These are phyloP conservation scores for Phytophthora lateralis DNA, from an alignment of 352 stramenopile species.

Conservation along the genomic window DNA sequence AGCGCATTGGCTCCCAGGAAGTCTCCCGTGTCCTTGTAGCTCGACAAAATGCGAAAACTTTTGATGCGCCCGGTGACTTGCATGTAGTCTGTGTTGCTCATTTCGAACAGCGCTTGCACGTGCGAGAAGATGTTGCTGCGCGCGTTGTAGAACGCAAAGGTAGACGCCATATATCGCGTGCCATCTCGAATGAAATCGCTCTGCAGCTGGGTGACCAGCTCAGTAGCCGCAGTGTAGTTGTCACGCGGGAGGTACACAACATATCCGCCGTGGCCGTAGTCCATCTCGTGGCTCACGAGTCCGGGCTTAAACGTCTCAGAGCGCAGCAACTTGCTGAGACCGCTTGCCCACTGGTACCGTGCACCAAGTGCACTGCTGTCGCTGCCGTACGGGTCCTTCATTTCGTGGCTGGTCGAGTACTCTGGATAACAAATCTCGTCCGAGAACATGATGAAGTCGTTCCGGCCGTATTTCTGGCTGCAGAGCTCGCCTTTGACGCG, in stretches of 20 bases:
- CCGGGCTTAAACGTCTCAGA: constrained; percentile 78
- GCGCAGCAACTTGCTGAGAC: constrained; percentile 49
- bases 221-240: constrained; percentile 57
- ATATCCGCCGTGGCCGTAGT: constrained; percentile 79
- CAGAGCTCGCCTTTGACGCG: constrained; percentile 64
- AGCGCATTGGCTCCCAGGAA: constrained; percentile 63
- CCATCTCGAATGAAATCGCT: constrained; percentile 65
- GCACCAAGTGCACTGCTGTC: constrained; percentile 31
- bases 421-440: constrained; percentile 77
- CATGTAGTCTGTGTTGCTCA: constrained; percentile 83
- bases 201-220: constrained; percentile 53
- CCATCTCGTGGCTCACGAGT: constrained; percentile 68
- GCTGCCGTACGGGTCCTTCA: constrained; percentile 59
- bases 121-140: constrained; percentile 81
- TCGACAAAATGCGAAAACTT: constrained; percentile 72
- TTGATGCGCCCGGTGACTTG: constrained; percentile 68
- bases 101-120: constrained; percentile 74
- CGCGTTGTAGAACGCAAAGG: constrained; percentile 77
- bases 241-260: constrained; percentile 74
- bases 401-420: constrained; percentile 48
- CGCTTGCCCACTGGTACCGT: constrained; percentile 52
- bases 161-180: constrained; percentile 64
- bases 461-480: constrained; percentile 39
- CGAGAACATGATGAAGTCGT: constrained; percentile 74
- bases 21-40: constrained; percentile 45